phyloP scores from a whole-genome alignment of 2,329 filamentous ascomycete species.

The Colletotrichum sidae region DNA sequence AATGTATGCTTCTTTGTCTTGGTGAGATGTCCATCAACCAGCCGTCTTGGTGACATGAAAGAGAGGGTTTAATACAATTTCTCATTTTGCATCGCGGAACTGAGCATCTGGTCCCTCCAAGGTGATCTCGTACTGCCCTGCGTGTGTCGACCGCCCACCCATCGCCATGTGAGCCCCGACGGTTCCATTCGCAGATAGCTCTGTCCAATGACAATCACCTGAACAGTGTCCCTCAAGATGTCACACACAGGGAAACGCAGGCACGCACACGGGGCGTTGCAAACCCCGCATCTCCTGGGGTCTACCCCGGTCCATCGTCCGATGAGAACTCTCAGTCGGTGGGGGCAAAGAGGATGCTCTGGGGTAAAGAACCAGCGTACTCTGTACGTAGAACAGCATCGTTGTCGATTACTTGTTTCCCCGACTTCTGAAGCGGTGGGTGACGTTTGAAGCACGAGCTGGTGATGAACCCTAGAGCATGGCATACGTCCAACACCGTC shows the following conservation, averaged over 20 bases:
- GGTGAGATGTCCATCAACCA: too few species aligned
- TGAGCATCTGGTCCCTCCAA: not conserved
- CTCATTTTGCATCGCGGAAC: not conserved
- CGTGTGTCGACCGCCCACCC: conserved; percentile 17
- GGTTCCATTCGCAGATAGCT: conserved; percentile 17
- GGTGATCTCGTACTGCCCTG: conserved; percentile 13
- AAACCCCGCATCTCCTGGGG: conserved; percentile 24
- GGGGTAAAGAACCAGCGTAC: conserved; percentile 21
- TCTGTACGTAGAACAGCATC: not conserved
- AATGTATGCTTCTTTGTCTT: not conserved
- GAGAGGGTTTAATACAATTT: conserved; percentile 1
- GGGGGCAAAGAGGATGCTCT: conserved; percentile 26
- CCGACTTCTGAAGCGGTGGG: not conserved
- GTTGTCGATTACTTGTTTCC: not conserved
- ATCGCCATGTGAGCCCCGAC: not conserved
- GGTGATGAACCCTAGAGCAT: too few species aligned
- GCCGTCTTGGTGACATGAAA: too few species aligned
- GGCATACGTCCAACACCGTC: too few species aligned
- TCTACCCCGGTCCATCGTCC: conserved; percentile 15
- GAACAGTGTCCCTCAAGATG: not conserved
- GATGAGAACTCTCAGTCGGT: conserved; percentile 3
- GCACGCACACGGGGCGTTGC: conserved; percentile 42
- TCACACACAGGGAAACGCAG: conserved; percentile 25
- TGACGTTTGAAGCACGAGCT: not conserved
- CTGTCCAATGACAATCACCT: conserved; percentile 12